These are phyloP conservation scores for Candida piceae DNA, from an alignment of 805 yeast species.

Conservation along the genomic window DNA sequence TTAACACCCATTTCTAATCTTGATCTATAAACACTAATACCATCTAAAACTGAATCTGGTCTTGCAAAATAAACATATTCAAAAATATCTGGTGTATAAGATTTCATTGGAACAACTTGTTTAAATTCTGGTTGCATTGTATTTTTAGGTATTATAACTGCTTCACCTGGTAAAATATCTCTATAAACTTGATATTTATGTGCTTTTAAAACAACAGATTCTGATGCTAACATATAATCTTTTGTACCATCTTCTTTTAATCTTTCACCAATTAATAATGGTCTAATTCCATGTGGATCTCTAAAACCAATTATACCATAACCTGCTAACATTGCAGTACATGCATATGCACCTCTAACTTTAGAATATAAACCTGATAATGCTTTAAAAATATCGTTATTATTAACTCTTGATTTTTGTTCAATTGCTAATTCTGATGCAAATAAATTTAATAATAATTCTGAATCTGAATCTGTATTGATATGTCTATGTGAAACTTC, in stretches of 20 bases:
- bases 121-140: conserved; percentile 68
- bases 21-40: conserved; percentile 91
- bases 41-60: conserved; percentile 94
- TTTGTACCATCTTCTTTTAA: conserved; percentile 56
- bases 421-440: conserved; percentile 88
- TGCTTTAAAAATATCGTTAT: conserved; percentile 83
- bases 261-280: conserved; percentile 83
- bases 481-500: conserved; percentile 95
- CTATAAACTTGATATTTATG: conserved; percentile 77
- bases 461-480: conserved; percentile 95
- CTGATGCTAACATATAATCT: conserved; percentile 94
- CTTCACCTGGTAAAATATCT: conserved; percentile 93
- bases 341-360: conserved; percentile 96
- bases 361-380: conserved; percentile 72
- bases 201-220: conserved; percentile 90
- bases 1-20: conserved; percentile 92
- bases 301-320: conserved; percentile 93
- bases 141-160: conserved; percentile 84
- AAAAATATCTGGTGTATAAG: conserved; percentile 91
- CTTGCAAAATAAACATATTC: conserved; percentile 98
- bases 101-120: conserved; percentile 74
- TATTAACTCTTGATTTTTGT: conserved; percentile 90
- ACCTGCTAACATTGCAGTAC: conserved; percentile 93
- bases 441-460: conserved; percentile 80
- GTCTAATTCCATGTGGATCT: conserved; percentile 96